Percentiles rank a stretch among this genome's conserved stretches.
Conservation (phyloP, 768 basidiomycete species). For the Boletus rubroflammeus region DNA sequence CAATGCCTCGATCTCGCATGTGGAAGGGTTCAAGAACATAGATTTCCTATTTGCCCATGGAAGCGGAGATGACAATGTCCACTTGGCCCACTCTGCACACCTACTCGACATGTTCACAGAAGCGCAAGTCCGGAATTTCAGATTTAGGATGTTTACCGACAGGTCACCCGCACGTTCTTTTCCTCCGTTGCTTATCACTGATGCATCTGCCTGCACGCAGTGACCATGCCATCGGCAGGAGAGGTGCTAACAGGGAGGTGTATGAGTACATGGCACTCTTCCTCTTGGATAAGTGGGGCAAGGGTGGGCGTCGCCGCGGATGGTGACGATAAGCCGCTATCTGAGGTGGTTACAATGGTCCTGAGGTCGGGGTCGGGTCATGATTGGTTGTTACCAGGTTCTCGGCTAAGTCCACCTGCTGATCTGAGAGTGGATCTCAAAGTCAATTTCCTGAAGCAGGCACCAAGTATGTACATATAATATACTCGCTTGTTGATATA, state of each 20-base stretch:
- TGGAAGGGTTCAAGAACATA: conserved; percentile 77
- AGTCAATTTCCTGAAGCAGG: not conserved
- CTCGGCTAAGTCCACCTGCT: not conserved
- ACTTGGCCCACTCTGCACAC: conserved; percentile 87
- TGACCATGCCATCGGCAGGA: conserved; percentile 70
- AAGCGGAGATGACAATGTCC: conserved; percentile 95
- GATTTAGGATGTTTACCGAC: conserved; percentile 97
- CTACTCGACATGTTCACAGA: conserved; percentile 90
- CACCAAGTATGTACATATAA: conserved; percentile 5
- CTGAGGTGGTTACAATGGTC: not conserved
- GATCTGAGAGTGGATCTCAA: not conserved
- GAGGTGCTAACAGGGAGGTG: conserved; percentile 81
- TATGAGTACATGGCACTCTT: conserved; percentile 84
- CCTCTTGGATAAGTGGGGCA: conserved; percentile 91
- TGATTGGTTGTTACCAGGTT: not conserved
- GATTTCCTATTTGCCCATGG: conserved; percentile 89
- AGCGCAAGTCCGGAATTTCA: conserved; percentile 65
- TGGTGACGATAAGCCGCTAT: conserved; percentile 37
- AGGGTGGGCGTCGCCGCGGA: conserved; percentile 62
- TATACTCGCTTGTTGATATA: conserved; percentile 8
- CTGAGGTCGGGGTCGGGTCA: not conserved
- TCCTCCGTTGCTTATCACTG: conserved; percentile 1
- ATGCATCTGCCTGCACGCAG: conserved; percentile 37
- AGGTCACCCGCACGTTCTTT: conserved; percentile 49
- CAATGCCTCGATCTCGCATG: conserved; percentile 83